Evolutionary conservation across 1,139 yeast species (phyloP).

Genomic region (Yamadazyma trypodendri): DNA sequence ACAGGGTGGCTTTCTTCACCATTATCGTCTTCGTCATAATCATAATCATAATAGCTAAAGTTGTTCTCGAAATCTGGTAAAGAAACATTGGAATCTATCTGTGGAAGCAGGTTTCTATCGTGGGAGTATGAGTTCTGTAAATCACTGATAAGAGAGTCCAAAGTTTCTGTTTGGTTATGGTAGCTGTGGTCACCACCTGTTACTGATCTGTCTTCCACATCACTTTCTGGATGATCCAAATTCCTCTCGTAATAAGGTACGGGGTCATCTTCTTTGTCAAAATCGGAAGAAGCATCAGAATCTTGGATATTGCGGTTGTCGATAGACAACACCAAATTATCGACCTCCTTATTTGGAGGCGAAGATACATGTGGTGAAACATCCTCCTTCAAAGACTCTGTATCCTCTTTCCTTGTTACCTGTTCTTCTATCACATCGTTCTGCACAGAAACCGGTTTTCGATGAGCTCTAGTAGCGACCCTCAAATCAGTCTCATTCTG

Average conservation of each 20-base stretch:
- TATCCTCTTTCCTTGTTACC: too few relatives aligned
- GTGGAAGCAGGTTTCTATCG: constrained; percentile 19
- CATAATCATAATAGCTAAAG: constrained; percentile 19
- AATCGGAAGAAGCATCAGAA: constrained; percentile 9
- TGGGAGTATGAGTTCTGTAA: constrained; percentile 23
- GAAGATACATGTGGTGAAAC: background rate
- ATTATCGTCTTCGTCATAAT: constrained; percentile 13
- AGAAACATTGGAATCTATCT: constrained; percentile 23
- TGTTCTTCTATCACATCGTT: constrained; percentile 9
- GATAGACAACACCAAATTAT: constrained; percentile 16
- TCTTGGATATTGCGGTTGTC: constrained; percentile 11
- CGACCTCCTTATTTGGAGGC: background rate
- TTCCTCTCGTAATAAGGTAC: constrained; percentile 18
- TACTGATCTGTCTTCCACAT: constrained; percentile 4
- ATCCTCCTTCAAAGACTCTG: background rate
- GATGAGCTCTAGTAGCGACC: constrained; percentile 13
- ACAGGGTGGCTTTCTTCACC: constrained; percentile 17
- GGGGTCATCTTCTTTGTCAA: constrained; percentile 15
- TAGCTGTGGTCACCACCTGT: too few relatives aligned
- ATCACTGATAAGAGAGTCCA: constrained; percentile 40
- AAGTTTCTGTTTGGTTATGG: constrained; percentile 19
- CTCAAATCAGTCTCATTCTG: constrained; percentile 36
- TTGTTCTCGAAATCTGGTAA: constrained; percentile 30
- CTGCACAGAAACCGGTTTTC: background rate
- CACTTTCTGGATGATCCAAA: constrained; percentile 3